Percentiles rank a stretch among this genome's conserved stretches.
Conservation (phyloP, 208 protist genomes). For the Leishmania aethiopica region DNA sequence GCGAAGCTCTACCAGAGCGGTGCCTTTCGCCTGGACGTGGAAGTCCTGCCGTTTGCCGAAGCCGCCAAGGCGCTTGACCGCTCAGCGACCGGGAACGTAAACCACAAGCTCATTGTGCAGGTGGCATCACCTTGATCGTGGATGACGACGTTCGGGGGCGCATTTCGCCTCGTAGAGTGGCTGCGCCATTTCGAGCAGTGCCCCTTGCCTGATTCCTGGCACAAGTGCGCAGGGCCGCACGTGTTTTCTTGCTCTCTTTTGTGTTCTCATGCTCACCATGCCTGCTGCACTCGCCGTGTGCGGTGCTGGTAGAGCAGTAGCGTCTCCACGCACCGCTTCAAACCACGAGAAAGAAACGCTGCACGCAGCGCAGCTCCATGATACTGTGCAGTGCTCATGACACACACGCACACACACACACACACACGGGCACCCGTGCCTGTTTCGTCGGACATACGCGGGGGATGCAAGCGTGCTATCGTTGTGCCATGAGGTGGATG, state of each 20-base stretch:
- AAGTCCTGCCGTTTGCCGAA: conserved; percentile 29
- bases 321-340: neutral
- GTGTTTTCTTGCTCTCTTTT: conserved; percentile 6
- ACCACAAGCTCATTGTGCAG: conserved; percentile 23
- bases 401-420: neutral
- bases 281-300: conserved; percentile 2
- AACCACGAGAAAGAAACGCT: neutral
- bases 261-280: neutral
- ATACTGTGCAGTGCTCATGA: neutral
- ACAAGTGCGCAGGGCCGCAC: neutral
- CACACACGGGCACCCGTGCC: neutral
- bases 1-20: conserved; percentile 46
- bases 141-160: neutral
- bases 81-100: conserved; percentile 20
- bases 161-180: neutral
- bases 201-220: neutral
- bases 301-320: neutral
- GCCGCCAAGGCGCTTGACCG: conserved; percentile 24
- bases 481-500: neutral
- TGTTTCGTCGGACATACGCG: neutral
- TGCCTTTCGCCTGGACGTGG: conserved; percentile 37
- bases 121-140: conserved; percentile 7
- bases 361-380: neutral
- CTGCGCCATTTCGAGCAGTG: neutral
- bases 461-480: neutral